Evolutionary conservation across 768 basidiomycete species (phyloP).

Genomic region (Leccinum broughii): DNA sequence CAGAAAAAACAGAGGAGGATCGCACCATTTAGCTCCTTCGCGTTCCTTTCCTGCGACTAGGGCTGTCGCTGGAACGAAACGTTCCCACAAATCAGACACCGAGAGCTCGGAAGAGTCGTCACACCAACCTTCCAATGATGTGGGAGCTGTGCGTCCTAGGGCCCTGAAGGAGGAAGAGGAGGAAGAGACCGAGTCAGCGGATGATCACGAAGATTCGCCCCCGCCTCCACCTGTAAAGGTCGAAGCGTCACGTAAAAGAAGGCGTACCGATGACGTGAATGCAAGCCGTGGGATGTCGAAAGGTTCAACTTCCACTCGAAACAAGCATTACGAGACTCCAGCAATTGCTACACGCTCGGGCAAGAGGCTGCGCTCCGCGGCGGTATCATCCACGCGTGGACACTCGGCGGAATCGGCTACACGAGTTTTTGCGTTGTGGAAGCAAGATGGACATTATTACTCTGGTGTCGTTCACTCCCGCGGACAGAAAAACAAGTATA

Average conservation of each 20-base stretch:
- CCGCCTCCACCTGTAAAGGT: conserved; percentile 28
- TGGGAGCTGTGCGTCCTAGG: conserved; percentile 18
- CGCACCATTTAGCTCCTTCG: conserved; percentile 4
- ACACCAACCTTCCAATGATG: conserved; percentile 29
- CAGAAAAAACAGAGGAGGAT: conserved; percentile 8
- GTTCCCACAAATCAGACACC: conserved; percentile 25
- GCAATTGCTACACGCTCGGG: conserved; percentile 35
- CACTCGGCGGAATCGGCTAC: conserved; percentile 37
- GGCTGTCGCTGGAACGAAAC: conserved; percentile 22
- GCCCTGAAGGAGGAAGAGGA: conserved; percentile 38
- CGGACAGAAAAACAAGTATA: conserved; percentile 37
- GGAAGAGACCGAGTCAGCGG: conserved; percentile 39
- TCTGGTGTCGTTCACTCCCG: conserved; percentile 52
- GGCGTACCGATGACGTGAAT: conserved; percentile 36
- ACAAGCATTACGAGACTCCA: conserved; percentile 27
- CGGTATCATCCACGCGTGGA: conserved; percentile 26
- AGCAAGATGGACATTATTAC: conserved; percentile 57
- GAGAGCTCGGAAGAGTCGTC: conserved; percentile 24
- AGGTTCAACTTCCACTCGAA: conserved; percentile 29
- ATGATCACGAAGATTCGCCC: conserved; percentile 39
- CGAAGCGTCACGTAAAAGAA: conserved; percentile 42
- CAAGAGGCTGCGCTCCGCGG: conserved; percentile 44
- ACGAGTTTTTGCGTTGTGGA: conserved; percentile 74
- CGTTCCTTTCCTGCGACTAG: conserved; percentile 8
- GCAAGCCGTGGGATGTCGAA: conserved; percentile 24